Conservation (phyloP, 441 rosid species). For the Populus hybrid region DNA sequence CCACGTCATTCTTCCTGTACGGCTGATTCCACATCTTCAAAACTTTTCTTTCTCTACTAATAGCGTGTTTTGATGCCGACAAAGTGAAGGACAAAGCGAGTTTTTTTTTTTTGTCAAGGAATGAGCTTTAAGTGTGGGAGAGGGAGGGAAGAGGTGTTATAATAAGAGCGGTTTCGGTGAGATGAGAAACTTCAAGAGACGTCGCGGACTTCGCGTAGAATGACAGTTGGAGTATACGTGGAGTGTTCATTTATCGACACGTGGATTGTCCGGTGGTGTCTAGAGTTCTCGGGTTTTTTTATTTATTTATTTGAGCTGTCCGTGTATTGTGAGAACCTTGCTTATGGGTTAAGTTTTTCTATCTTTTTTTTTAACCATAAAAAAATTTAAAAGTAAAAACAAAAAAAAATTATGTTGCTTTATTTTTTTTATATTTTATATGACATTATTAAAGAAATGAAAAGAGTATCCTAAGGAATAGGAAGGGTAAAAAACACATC, state of each 20-base stretch:
- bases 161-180: background rate
- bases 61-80: background rate
- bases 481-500: no score
- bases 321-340: background rate
- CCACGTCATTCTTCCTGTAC: conserved; percentile 56
- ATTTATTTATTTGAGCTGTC: no score
- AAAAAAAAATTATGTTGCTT: no score
- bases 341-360: background rate
- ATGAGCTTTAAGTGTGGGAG: background rate
- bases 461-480: no score
- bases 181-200: conserved; percentile 24
- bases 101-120: background rate
- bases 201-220: conserved; percentile 7
- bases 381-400: no score
- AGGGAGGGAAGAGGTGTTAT: background rate
- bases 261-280: conserved; percentile 3
- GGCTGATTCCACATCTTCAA: conserved; percentile 54
- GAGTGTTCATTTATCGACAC: background rate
- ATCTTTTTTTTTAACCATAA: no score
- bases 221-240: conserved; percentile 7
- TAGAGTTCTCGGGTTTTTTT: background rate
- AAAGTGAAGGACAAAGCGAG: background rate
- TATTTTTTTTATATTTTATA: no score
- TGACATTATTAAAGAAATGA: no score
- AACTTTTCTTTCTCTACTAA: background rate